Evolutionary conservation across 1,139 yeast genomes (phyloP), one percentile per base, ranked within the genome.

Genomic region (Suhomyces atakaporum): DNA sequence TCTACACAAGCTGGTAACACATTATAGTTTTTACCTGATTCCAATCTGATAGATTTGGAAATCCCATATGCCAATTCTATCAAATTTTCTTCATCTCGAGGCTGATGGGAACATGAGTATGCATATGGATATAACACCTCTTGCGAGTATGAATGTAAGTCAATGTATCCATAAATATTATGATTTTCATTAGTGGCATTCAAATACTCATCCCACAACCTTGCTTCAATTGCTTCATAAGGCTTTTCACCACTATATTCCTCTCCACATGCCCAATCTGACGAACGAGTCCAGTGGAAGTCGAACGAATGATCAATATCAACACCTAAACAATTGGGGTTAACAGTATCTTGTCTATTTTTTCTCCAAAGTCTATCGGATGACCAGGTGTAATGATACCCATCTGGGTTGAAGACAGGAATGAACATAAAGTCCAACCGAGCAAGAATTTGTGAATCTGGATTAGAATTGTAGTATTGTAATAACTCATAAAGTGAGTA

Each of bases 361-460:
- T 89, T 89, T 32, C 95, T 69, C 97, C 97, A 89, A 44, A 89
- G 66, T 38, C 97, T 67, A 56, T 89, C 96, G 24, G 65, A 56
- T 4, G 69, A 71, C 96, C 96, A 89, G 2, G 95, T 73, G 56
- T 84, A 84, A 10, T 69, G 88, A 55, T 89, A 89, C 0, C 97
- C 97, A 59, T 89, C 97, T 0, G 96, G 96, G 54, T 89, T 89
- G 60, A 81, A 73, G 8, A 87, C 85, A 0, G 97, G 97, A 27
- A 88, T 71, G 46, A 88, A 79, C 24, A 85, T 57, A 53, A 86
- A 85, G 54, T 87, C 92, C 45, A 87, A 62, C 16, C 63, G 46
- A 9, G 58, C 48, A 35, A 69, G 55, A n/a, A 62, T 51, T 27
- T 41, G 42, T 27, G 51, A 47, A 70, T 44, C 64, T 45, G 63